Evolutionary conservation across 2,329 filamentous ascomycete species (phyloP).

Genomic region (Chaetomium sp.): DNA sequence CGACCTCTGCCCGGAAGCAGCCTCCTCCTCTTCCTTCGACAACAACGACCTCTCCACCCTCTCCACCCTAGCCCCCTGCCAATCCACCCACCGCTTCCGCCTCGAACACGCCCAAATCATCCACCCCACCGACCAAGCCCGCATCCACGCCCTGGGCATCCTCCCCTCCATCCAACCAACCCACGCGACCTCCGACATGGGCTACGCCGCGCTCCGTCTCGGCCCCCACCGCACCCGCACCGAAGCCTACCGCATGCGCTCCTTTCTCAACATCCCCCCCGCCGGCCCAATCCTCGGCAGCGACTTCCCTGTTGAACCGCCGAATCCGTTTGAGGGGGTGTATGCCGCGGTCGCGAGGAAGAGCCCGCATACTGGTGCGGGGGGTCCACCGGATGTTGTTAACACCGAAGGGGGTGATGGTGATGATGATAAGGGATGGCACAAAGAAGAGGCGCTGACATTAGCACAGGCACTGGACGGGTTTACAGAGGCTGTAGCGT

Average conservation of each 20-base stretch:
- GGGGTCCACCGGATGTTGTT: constrained; percentile 35
- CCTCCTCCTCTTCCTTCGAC: constrained; percentile 2
- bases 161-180: constrained; percentile 66
- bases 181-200: constrained; percentile 66
- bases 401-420: too few species aligned
- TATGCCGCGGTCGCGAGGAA: constrained; percentile 60
- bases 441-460: constrained; percentile 51
- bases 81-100: constrained; percentile 51
- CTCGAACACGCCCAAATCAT: constrained; percentile 69
- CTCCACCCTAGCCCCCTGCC: constrained; percentile 36
- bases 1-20: constrained; percentile 41
- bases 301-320: constrained; percentile 66
- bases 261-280: constrained; percentile 41
- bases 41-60: constrained; percentile 25
- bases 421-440: constrained; percentile 46
- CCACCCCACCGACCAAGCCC: constrained; percentile 55
- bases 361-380: constrained; percentile 49
- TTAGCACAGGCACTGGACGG: constrained; percentile 54
- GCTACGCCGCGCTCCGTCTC: constrained; percentile 56
- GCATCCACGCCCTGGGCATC: constrained; percentile 53
- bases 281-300: constrained; percentile 53
- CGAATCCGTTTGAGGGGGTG: constrained; percentile 60
- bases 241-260: constrained; percentile 62
- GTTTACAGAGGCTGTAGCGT: constrained; percentile 54
- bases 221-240: constrained; percentile 46